A percentile compares a stretch with the other conserved stretches of the same genome.
These are phyloP conservation scores for Colletotrichum magnum DNA, from an alignment of 2,329 filamentous ascomycete species.

Conservation along the genomic window DNA sequence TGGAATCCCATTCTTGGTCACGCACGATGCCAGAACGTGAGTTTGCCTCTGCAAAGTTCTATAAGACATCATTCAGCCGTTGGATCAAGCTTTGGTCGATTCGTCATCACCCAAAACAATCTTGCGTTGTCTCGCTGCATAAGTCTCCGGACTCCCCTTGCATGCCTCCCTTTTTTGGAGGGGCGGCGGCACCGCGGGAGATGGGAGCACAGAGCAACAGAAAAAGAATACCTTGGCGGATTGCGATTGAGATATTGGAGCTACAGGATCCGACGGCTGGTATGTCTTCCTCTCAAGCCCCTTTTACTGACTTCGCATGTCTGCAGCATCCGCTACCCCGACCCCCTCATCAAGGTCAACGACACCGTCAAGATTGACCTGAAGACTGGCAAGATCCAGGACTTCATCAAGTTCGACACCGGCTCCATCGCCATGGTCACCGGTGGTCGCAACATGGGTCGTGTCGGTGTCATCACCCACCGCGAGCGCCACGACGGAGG, in stretches of 20 bases:
- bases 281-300: slow-evolving; percentile 55
- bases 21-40: slow-evolving; percentile 99
- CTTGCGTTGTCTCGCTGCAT: slow-evolving; percentile 22
- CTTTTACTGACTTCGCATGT: slow-evolving; percentile 55
- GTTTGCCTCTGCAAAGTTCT: slow-evolving; percentile 69
- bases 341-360: slow-evolving; percentile 99
- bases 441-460: slow-evolving; percentile 99
- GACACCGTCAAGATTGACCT: slow-evolving; percentile 99
- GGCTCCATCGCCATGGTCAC: slow-evolving; percentile 98
- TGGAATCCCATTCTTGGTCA: slow-evolving; percentile 99
- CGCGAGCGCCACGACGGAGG: slow-evolving; percentile 99
- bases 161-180: not conserved
- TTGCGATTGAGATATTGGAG: slow-evolving; percentile 47
- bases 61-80: slow-evolving; percentile 99
- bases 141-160: not conserved
- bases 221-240: slow-evolving; percentile 35
- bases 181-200: not conserved
- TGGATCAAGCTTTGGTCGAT: slow-evolving; percentile 98
- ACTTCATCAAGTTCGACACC: slow-evolving; percentile 99
- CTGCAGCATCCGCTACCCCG: slow-evolving; percentile 96
- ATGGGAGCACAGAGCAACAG: slow-evolving; percentile 28
- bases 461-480: slow-evolving; percentile 99
- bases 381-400: slow-evolving; percentile 95
- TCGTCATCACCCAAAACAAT: slow-evolving; percentile 49
- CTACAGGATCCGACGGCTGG: slow-evolving; percentile 66